These are phyloP conservation scores for Calonectria ilicicola DNA, from an alignment of 2,329 filamentous ascomycete genomes.

Conservation along the genomic window DNA sequence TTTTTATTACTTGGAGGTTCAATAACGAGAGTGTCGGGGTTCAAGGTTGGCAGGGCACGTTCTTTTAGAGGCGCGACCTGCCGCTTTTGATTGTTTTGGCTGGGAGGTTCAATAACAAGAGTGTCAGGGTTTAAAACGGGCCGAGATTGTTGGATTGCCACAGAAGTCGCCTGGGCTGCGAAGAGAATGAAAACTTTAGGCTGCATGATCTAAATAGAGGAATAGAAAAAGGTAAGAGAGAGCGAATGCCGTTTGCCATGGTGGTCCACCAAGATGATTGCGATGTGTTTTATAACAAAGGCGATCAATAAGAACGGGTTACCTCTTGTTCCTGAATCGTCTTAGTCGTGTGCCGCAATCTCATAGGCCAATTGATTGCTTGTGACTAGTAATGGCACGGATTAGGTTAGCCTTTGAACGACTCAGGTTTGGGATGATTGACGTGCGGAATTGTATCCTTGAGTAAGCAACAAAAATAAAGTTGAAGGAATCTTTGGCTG, in stretches of 20 bases:
- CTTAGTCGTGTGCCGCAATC: no score
- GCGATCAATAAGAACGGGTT: no score
- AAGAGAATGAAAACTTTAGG: background rate
- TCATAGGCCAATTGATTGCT: no score
- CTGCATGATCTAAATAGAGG: background rate
- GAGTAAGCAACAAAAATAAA: no score
- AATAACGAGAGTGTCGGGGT: background rate
- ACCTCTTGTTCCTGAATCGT: no score
- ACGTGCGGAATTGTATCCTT: no score
- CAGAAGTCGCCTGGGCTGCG: background rate
- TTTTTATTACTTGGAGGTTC: background rate
- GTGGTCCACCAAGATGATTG: background rate
- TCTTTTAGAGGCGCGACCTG: background rate
- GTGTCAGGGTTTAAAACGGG: background rate
- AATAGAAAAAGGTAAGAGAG: background rate
- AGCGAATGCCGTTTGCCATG: background rate
- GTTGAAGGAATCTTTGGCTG: no score
- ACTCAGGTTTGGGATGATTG: no score
- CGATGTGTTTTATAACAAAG: no score
- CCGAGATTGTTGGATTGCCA: background rate
- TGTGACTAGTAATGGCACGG: no score
- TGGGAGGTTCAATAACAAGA: background rate
- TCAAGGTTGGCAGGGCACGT: background rate
- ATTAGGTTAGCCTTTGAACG: no score
- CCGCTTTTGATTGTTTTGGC: background rate